A percentile compares a stretch with the other conserved stretches of the same genome.
Evolutionary conservation across 2,329 filamentous ascomycete species (phyloP).

Genomic region (Cercospora brassicicola): DNA sequence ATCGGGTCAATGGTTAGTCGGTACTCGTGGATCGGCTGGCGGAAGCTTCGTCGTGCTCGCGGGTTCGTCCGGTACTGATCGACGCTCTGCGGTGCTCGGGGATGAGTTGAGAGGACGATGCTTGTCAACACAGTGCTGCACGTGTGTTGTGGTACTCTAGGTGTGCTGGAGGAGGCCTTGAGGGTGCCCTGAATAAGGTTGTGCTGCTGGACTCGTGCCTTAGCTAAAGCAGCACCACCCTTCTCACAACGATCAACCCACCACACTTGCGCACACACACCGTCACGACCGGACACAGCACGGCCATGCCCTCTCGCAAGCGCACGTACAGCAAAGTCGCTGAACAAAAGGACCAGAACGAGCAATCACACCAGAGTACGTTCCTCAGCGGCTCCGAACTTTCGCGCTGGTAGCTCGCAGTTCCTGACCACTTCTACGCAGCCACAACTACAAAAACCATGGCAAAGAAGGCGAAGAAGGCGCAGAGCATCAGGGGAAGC

Average conservation of each 20-base stretch:
- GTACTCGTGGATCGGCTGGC: not conserved
- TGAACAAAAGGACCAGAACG: not conserved
- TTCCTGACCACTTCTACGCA: not conserved
- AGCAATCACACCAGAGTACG: not conserved
- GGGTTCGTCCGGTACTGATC: not conserved
- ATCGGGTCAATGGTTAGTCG: not conserved
- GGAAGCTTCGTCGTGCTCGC: not conserved
- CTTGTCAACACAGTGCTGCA: not conserved
- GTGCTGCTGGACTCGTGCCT: not conserved
- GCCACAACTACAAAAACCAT: not conserved
- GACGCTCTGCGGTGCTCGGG: not conserved
- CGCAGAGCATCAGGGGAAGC: not conserved
- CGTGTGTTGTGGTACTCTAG: not conserved
- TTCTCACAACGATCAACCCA: not conserved
- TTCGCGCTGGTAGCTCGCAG: not conserved
- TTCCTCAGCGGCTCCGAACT: not conserved
- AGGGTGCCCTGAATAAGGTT: not conserved
- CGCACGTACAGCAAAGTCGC: not conserved
- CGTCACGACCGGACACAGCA: not conserved
- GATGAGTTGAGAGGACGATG: not conserved
- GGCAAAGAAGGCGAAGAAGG: not conserved
- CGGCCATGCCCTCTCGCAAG: not conserved
- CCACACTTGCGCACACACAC: not conserved
- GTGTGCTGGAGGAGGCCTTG: not conserved
- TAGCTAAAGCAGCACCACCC: not conserved